Base-by-base conservation (phyloP, 1,284 basidiomycete genomes). In the Xerocomus nothofagi region DNA sequence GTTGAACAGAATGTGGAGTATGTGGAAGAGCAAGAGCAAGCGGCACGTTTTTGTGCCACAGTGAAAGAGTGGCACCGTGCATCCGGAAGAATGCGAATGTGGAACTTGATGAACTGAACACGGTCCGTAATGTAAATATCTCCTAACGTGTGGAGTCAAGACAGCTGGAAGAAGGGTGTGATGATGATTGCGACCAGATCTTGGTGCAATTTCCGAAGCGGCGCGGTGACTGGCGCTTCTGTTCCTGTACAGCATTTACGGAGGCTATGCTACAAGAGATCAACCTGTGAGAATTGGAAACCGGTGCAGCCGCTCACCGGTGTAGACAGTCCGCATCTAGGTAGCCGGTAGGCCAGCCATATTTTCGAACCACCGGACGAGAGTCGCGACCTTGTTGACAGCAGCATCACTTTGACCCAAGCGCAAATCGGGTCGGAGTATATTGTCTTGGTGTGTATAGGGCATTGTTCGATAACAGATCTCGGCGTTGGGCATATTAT, bases 381-480 rank as follows among this genome's bases (percentile, higher is more conserved):
- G 73, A 14, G 71, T 67, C 0, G 80, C 78, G 0, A 91, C 88
- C 51, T 77, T 84, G 46, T 80, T 72, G 10, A 91, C 83, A 6
- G 75, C 76, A 3, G 81, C 77, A 54, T 90, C 86, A 50, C 81
- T 88, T 50, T 73, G 72, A 1, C 82, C 85, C 2, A 91, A 70
- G 24, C 86, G 73, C 29, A 91, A 67, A 65, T 91, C 88, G 20
- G 88, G 87, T 6, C 86, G 76, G 6, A 87, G 68, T 6, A 71
- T 73, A 17, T 68, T 69, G 61, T 90, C 88, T 51, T 79, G 74
- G n/a, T 74, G 73, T 0, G 73, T 71, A 53, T 78, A 76, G 7
- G 86, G 85, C 77, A 90, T 79, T 7, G 85, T 84, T 10, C 88
- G 79, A 66, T 85, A 91, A 61, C 88, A 91, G 11, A 91, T 81